Conservation (phyloP, 148 eudicot genomes). For the Cornus controversa region DNA sequence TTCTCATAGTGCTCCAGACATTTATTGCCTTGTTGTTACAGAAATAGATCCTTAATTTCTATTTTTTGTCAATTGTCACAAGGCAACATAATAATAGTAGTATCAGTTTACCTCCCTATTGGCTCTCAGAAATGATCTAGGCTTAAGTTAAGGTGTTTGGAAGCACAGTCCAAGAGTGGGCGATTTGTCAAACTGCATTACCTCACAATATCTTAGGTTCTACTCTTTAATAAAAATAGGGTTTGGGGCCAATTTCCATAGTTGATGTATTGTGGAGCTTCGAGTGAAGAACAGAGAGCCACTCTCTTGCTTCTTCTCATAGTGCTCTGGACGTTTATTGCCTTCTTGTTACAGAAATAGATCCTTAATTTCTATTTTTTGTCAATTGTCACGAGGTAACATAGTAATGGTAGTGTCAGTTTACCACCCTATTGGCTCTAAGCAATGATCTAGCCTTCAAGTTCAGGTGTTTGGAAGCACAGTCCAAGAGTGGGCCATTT, state of each 20-base stretch:
- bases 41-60: conserved; percentile 13
- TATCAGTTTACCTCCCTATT: not conserved
- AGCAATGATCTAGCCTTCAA: no score
- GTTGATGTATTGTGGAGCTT: conserved; percentile 14
- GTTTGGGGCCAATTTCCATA: not conserved
- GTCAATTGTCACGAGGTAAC: conserved; percentile 6
- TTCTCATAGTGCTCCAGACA: conserved; percentile 35
- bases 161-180: not conserved
- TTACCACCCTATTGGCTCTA: not conserved
- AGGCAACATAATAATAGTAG: conserved; percentile 12
- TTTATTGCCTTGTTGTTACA: conserved; percentile 19
- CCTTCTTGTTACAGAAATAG: conserved; percentile 18
- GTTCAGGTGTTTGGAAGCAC: not conserved
- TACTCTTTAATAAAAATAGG: no score
- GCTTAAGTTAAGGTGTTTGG: not conserved
- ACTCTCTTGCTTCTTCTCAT: conserved; percentile 32
- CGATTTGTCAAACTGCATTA: no score
- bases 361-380: conserved; percentile 13
- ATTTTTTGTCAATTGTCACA: not conserved
- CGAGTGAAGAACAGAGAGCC: conserved; percentile 38
- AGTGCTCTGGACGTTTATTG: conserved; percentile 27
- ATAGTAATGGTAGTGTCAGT: not conserved
- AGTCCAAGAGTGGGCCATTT: not conserved
- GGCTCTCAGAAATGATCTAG: not conserved
- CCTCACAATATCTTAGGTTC: no score